phyloP scores from a whole-genome alignment of 179 eudicot species.

The Dionaea muscipula region DNA sequence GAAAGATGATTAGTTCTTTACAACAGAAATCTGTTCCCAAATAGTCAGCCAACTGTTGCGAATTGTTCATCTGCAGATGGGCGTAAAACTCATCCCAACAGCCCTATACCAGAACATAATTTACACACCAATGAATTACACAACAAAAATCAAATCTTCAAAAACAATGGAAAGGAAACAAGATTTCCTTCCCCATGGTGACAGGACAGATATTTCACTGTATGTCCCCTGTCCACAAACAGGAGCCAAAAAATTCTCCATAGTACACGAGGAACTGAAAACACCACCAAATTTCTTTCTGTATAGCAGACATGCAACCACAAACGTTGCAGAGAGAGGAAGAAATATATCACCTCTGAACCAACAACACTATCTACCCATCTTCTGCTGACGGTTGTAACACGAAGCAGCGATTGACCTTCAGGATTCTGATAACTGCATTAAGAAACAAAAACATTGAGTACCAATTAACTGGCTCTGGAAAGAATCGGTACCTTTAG shows the following conservation, averaged over 20 bases:
- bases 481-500: neutral
- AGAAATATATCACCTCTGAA: constrained; percentile 45
- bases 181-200: neutral
- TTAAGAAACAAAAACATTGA: constrained; percentile 3
- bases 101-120: neutral
- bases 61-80: too few species aligned
- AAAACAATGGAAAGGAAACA: neutral
- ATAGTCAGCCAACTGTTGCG: too few species aligned
- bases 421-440: constrained; percentile 73
- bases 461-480: neutral
- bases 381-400: constrained; percentile 69
- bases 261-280: too few species aligned
- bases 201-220: too few species aligned
- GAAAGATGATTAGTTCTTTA: too few species aligned
- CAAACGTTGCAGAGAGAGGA: neutral
- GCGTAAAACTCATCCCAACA: neutral
- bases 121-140: too few species aligned
- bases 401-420: constrained; percentile 59
- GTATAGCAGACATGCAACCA: neutral
- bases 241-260: too few species aligned
- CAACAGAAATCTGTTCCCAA: too few species aligned
- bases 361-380: constrained; percentile 70
- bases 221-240: too few species aligned
- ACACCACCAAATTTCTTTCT: too few species aligned
- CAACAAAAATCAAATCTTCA: neutral